A percentile compares a stretch with the other conserved stretches of the same genome.
These are phyloP conservation scores for Starmera dryadoides DNA, from an alignment of 805 yeast species.

Conservation along the genomic window DNA sequence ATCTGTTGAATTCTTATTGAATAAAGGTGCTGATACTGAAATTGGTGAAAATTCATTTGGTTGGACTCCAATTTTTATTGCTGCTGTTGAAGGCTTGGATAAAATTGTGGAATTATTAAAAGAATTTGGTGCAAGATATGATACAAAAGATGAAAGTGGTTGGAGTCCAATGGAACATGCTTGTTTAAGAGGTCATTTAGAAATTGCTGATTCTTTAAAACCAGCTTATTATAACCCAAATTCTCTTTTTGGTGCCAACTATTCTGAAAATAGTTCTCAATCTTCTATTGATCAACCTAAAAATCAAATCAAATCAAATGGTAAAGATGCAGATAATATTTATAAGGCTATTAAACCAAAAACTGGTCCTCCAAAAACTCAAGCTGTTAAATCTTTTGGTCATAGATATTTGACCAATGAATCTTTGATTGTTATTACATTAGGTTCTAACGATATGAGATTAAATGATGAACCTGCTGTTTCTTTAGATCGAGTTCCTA, in stretches of 20 bases:
- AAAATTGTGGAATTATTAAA: slow-evolving; percentile 52
- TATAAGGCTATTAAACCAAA: slow-evolving; percentile 15
- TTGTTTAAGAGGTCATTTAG: slow-evolving; percentile 77
- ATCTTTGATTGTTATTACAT: slow-evolving; percentile 67
- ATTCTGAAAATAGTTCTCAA: slow-evolving; percentile 3
- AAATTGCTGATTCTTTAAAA: slow-evolving; percentile 53
- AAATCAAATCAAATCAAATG: slow-evolving; percentile 5
- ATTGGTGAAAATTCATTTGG: slow-evolving; percentile 73
- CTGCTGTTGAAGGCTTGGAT: slow-evolving; percentile 76
- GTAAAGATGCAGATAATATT: slow-evolving; percentile 5
- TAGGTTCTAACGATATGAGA: slow-evolving; percentile 81
- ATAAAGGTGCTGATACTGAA: slow-evolving; percentile 64
- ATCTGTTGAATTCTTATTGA: slow-evolving; percentile 48
- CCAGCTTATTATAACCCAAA: slow-evolving; percentile 34
- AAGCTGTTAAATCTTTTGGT: slow-evolving; percentile 78
- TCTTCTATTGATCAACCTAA: slow-evolving; percentile 10
- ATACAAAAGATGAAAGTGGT: slow-evolving; percentile 71
- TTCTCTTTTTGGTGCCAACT: neutral
- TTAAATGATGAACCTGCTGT: slow-evolving; percentile 45
- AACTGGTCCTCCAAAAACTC: slow-evolving; percentile 11
- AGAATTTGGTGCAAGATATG: slow-evolving; percentile 43
- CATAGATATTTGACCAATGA: slow-evolving; percentile 66
- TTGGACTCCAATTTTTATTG: slow-evolving; percentile 90
- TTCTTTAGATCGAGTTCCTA: slow-evolving; percentile 65
- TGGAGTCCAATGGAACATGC: slow-evolving; percentile 99